Conservation (phyloP, 495 filamentous ascomycete genomes). For the Talaromyces trachyspermus region DNA sequence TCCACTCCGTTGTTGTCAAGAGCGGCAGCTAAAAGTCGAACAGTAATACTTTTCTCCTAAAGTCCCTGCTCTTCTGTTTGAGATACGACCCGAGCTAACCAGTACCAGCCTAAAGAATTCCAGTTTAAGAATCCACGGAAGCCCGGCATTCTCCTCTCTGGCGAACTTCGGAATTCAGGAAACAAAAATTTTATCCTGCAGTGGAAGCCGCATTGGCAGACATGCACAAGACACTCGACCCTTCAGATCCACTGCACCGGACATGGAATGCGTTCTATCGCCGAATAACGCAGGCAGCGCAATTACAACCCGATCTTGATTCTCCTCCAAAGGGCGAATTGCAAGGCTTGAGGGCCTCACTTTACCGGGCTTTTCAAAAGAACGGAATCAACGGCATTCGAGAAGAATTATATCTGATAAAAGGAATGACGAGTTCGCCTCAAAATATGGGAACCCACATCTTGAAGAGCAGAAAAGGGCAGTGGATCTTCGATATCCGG, state of each 20-base stretch:
- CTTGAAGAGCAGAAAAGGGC: constrained; percentile 54
- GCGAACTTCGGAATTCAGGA: background rate
- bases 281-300: constrained; percentile 26
- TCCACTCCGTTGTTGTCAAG: constrained; percentile 20
- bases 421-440: constrained; percentile 43
- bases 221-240: constrained; percentile 14
- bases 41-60: too few relatives aligned
- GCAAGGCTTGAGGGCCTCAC: constrained; percentile 19
- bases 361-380: constrained; percentile 51
- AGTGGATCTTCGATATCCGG: constrained; percentile 74
- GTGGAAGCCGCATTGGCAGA: constrained; percentile 23
- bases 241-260: constrained; percentile 8
- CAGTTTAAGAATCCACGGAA: too few relatives aligned
- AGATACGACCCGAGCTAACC: too few relatives aligned
- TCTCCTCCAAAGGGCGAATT: constrained; percentile 15
- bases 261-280: constrained; percentile 33
- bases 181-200: constrained; percentile 20
- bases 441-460: constrained; percentile 38
- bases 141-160: background rate
- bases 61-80: too few relatives aligned
- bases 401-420: constrained; percentile 52
- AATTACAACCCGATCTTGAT: constrained; percentile 15
- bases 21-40: too few relatives aligned
- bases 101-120: too few relatives aligned
- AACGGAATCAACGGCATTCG: constrained; percentile 39